These are phyloP conservation scores for Lasiodiplodia citricola DNA, from an alignment of 2,329 filamentous ascomycete genomes.

Conservation along the genomic window DNA sequence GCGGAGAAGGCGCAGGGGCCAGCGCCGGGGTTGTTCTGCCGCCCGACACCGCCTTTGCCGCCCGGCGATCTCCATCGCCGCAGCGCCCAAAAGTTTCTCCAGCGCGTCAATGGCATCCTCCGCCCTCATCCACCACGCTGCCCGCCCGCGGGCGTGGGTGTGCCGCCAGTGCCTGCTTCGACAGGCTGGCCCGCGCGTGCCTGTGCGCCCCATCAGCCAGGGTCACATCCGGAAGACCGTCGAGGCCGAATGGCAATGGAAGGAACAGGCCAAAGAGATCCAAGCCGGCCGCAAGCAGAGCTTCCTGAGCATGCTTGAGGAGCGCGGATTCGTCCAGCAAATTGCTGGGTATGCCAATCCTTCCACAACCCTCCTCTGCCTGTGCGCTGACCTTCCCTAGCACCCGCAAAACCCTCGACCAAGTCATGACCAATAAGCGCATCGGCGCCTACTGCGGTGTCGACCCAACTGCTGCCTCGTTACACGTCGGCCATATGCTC, in stretches of 20 bases:
- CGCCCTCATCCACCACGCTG: slow-evolving; percentile 17
- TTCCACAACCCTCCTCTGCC: not conserved
- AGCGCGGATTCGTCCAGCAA: slow-evolving; percentile 75
- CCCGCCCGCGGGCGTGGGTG: slow-evolving; percentile 36
- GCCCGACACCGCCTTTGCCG: not conserved
- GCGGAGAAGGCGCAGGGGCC: not conserved
- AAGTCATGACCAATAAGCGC: slow-evolving; percentile 67
- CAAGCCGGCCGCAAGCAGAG: slow-evolving; percentile 39
- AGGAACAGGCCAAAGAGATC: slow-evolving; percentile 38
- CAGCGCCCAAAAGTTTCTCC: not conserved
- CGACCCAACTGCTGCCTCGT: slow-evolving; percentile 78
- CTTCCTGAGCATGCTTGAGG: slow-evolving; percentile 69
- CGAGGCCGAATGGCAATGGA: slow-evolving; percentile 32
- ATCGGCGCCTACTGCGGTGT: slow-evolving; percentile 81
- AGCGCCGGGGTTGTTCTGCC: not conserved
- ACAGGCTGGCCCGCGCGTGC: slow-evolving; percentile 28
- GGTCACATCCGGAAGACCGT: slow-evolving; percentile 29
- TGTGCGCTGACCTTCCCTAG: slow-evolving; percentile 32
- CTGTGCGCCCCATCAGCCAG: slow-evolving; percentile 33
- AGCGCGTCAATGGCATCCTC: slow-evolving; percentile 30
- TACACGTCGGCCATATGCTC: slow-evolving; percentile 81
- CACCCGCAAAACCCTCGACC: slow-evolving; percentile 61
- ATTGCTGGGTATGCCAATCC: slow-evolving; percentile 67
- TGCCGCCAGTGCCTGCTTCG: slow-evolving; percentile 35
- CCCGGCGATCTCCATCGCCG: not conserved